Conservation (phyloP, 257 asterid genomes). For the Nicotiana paniculata region DNA sequence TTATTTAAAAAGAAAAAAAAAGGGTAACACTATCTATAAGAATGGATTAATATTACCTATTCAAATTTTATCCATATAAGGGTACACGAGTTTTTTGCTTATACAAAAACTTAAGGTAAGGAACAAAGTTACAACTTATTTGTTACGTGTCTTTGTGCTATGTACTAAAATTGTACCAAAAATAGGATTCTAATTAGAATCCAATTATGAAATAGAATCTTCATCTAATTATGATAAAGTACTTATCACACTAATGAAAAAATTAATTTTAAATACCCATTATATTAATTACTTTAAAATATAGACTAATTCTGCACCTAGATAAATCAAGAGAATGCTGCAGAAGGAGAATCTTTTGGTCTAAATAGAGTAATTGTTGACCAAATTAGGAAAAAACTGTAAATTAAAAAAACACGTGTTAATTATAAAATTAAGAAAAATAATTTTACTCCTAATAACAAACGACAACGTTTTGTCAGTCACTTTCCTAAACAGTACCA, state of each 20-base stretch:
- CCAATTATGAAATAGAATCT: slow-evolving; percentile 9
- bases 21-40: background rate
- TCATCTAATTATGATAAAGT: background rate
- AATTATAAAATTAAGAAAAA: background rate
- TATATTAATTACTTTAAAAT: background rate
- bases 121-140: slow-evolving; percentile 8
- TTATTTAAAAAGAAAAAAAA: background rate
- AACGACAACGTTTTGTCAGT: slow-evolving; percentile 26
- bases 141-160: too few species aligned
- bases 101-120: background rate
- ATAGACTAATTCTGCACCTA: background rate
- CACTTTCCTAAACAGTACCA: background rate
- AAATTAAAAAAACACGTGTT: slow-evolving; percentile 10
- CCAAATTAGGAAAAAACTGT: slow-evolving; percentile 1
- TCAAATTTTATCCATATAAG: slow-evolving; percentile 11
- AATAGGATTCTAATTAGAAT: slow-evolving; percentile 22
- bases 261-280: background rate
- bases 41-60: background rate
- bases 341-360: background rate
- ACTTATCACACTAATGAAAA: background rate
- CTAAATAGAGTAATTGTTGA: slow-evolving; percentile 6
- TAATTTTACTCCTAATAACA: background rate
- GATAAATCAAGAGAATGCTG: background rate
- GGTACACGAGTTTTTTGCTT: background rate
- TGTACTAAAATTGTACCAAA: slow-evolving; percentile 15